Evolutionary conservation across 495 filamentous ascomycete genomes (phyloP).

Genomic region (Bathelium albidoporum): DNA sequence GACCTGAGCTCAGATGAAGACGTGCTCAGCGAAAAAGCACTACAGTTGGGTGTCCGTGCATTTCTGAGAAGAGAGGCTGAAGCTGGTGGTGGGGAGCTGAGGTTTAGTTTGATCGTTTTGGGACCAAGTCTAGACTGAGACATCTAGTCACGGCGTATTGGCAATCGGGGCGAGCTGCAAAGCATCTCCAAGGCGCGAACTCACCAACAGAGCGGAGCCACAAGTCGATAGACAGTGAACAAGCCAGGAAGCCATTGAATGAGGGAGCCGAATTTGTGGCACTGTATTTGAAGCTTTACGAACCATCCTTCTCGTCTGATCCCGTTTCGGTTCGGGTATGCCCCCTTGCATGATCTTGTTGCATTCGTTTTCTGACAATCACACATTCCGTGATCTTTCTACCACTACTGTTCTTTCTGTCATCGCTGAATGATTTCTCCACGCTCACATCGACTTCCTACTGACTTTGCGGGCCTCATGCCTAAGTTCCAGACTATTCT

Average conservation of each 20-base stretch:
- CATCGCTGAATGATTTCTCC: neutral
- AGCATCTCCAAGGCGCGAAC: slow-evolving; percentile 6
- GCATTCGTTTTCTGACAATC: neutral
- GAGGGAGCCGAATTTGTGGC: neutral
- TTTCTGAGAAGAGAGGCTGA: slow-evolving; percentile 44
- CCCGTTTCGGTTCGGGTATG: neutral
- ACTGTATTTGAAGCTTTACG: too few relatives aligned
- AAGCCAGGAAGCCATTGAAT: neutral
- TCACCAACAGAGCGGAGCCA: neutral
- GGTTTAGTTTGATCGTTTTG: slow-evolving; percentile 49
- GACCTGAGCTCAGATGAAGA: slow-evolving; percentile 52
- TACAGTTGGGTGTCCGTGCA: slow-evolving; percentile 49
- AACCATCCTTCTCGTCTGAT: neutral
- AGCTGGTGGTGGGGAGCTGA: slow-evolving; percentile 37
- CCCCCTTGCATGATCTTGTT: neutral
- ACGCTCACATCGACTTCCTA: neutral
- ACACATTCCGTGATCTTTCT: neutral
- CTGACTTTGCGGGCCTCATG: neutral
- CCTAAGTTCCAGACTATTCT: neutral
- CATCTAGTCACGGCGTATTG: neutral
- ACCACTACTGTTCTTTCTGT: neutral
- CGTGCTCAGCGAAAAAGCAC: slow-evolving; percentile 53
- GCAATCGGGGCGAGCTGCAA: neutral
- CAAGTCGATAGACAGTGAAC: neutral
- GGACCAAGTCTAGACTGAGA: slow-evolving; percentile 31